Evolutionary conservation across 805 yeast genomes (phyloP).

Genomic region (Wickerhamiella hasegawae): DNA sequence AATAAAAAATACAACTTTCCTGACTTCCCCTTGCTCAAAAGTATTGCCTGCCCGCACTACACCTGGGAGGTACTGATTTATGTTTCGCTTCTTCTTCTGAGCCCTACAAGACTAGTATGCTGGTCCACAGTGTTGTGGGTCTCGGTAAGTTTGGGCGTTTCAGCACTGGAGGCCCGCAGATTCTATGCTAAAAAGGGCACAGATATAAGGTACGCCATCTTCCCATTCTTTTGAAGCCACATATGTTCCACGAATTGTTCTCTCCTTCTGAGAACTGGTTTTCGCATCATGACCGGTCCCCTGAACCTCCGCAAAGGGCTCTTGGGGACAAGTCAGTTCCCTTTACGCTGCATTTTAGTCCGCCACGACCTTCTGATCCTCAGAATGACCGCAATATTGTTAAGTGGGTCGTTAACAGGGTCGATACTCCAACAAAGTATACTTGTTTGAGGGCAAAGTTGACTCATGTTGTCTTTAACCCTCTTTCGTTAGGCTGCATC

Average conservation of each 20-base stretch:
- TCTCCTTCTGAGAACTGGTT: background rate
- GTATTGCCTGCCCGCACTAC: slow-evolving; percentile 45
- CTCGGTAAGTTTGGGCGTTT: slow-evolving; percentile 29
- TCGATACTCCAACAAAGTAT: slow-evolving; percentile 10
- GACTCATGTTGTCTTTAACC: slow-evolving; percentile 10
- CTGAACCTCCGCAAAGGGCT: too few species aligned
- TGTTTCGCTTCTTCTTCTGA: slow-evolving; percentile 13
- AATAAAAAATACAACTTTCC: slow-evolving; percentile 43
- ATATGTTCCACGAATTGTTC: background rate
- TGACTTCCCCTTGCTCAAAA: slow-evolving; percentile 24
- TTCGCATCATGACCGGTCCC: too few species aligned
- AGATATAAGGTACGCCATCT: slow-evolving; percentile 5
- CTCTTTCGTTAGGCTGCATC: slow-evolving; percentile 8
- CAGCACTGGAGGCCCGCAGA: slow-evolving; percentile 32
- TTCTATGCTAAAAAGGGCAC: slow-evolving; percentile 24
- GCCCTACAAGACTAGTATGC: slow-evolving; percentile 8
- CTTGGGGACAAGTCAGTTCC: too few species aligned
- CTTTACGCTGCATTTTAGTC: too few species aligned
- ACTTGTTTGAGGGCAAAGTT: slow-evolving; percentile 10
- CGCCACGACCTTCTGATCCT: too few species aligned
- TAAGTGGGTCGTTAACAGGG: slow-evolving; percentile 7
- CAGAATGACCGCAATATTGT: too few species aligned
- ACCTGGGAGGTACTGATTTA: slow-evolving; percentile 42
- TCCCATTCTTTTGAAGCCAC: slow-evolving; percentile 5
- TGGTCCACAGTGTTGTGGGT: slow-evolving; percentile 20